Conservation (phyloP, 371 early-diverging fungal genomes). For the Mucor irregularis region DNA sequence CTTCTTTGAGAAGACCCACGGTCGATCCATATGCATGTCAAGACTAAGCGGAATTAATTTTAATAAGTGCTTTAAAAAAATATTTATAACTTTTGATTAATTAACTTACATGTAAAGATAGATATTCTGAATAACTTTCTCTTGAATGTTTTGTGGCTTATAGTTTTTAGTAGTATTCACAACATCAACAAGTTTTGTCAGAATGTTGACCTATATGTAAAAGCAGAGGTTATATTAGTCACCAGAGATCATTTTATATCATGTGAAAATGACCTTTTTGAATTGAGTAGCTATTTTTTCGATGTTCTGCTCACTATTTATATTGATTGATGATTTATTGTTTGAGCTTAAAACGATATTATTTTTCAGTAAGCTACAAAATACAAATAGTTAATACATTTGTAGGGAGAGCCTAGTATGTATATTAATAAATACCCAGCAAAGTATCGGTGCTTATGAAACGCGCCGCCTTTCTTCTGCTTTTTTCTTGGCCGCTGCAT, state of each 20-base stretch:
- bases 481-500: conserved; percentile 10
- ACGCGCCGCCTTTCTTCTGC: conserved; percentile 12
- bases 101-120: conserved; percentile 11
- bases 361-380: conserved; percentile 12
- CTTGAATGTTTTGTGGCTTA: not conserved
- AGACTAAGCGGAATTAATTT: conserved; percentile 14
- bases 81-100: conserved; percentile 18
- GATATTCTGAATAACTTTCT: conserved; percentile 5
- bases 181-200: conserved; percentile 6
- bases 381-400: conserved; percentile 18
- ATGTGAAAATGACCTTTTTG: conserved; percentile 17
- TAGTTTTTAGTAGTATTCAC: conserved; percentile 4
- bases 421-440: conserved; percentile 16
- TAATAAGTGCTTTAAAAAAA: conserved; percentile 10
- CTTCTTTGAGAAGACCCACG: conserved; percentile 15
- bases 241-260: conserved; percentile 23
- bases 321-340: conserved; percentile 8
- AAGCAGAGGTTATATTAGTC: conserved; percentile 19
- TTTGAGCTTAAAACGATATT: conserved; percentile 9
- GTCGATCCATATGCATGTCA: conserved; percentile 15
- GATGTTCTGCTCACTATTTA: conserved; percentile 13
- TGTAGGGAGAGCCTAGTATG: conserved; percentile 16
- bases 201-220: conserved; percentile 11
- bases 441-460: conserved; percentile 14
- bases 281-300: conserved; percentile 21